These are phyloP conservation scores for Brassica incana DNA, from an alignment of 345 rosid genomes.

Conservation along the genomic window DNA sequence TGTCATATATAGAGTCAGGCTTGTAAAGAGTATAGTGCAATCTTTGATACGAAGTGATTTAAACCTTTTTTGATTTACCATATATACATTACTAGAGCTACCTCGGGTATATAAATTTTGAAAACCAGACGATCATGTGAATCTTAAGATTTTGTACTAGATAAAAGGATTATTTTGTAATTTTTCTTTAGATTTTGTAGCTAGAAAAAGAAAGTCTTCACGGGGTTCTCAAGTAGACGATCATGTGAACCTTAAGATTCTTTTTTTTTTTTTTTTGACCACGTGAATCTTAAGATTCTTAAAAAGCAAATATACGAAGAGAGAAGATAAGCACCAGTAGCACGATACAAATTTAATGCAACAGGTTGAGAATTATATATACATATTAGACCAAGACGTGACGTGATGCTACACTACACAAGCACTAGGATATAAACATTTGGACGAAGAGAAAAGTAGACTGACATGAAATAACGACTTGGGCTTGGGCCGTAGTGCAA, in stretches of 20 bases:
- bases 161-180: neutral
- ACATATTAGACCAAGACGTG: neutral
- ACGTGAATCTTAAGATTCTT: slow-evolving; percentile 30
- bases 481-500: slow-evolving; percentile 34
- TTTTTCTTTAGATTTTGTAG: neutral
- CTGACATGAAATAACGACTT: neutral
- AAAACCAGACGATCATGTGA: neutral
- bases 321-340: neutral
- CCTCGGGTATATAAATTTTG: neutral
- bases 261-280: neutral
- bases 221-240: slow-evolving; percentile 32
- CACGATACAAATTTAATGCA: neutral
- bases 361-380: neutral
- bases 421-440: neutral
- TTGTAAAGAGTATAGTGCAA: neutral
- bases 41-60: neutral
- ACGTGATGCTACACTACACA: slow-evolving; percentile 3
- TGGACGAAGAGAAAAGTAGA: neutral
- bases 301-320: neutral
- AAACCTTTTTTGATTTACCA: neutral
- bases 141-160: neutral
- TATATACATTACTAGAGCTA: neutral
- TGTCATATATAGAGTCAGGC: neutral
- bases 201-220: slow-evolving; percentile 11
- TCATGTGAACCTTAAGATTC: slow-evolving; percentile 35